Percentiles rank a stretch among this genome's conserved stretches.
These are phyloP conservation scores for Camelina neglecta DNA, from an alignment of 345 rosid species.

Conservation along the genomic window DNA sequence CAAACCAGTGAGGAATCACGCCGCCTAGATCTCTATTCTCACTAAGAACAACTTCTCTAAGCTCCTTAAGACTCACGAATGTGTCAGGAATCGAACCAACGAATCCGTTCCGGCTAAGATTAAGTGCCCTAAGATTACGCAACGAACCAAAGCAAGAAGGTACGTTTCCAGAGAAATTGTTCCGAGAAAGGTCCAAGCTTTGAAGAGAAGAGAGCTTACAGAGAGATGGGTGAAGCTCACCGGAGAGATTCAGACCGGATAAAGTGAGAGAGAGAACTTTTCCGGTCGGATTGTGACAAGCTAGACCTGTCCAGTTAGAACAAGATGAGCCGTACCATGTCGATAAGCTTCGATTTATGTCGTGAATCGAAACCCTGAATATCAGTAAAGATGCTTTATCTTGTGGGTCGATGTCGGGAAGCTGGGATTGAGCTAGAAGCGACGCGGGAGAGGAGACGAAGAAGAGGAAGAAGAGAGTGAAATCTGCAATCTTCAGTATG, in stretches of 20 bases:
- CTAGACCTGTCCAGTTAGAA: conserved; percentile 74
- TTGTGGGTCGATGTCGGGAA: conserved; percentile 53
- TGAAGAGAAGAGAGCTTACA: conserved; percentile 64
- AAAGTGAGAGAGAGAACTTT: conserved; percentile 65
- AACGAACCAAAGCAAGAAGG: conserved; percentile 71
- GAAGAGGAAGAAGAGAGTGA: conserved; percentile 41
- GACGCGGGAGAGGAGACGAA: conserved; percentile 41
- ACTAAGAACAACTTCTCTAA: conserved; percentile 62
- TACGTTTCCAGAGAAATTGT: conserved; percentile 61
- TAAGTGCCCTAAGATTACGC: conserved; percentile 60
- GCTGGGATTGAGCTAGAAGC: conserved; percentile 43
- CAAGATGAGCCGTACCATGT: conserved; percentile 77
- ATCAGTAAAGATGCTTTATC: conserved; percentile 65
- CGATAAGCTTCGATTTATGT: conserved; percentile 58
- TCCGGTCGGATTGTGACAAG: conserved; percentile 64
- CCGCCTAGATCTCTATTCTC: conserved; percentile 68
- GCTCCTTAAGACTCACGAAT: conserved; percentile 51
- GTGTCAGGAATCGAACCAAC: conserved; percentile 62
- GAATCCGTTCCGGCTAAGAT: conserved; percentile 70
- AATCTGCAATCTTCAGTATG: neutral
- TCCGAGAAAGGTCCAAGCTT: conserved; percentile 57
- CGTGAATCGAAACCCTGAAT: conserved; percentile 59
- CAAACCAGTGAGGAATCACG: conserved; percentile 66
- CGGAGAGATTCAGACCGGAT: conserved; percentile 59
- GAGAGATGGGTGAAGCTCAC: conserved; percentile 63